Evolutionary conservation across 257 asterid genomes (phyloP).

Genomic region (Striga asiatica): DNA sequence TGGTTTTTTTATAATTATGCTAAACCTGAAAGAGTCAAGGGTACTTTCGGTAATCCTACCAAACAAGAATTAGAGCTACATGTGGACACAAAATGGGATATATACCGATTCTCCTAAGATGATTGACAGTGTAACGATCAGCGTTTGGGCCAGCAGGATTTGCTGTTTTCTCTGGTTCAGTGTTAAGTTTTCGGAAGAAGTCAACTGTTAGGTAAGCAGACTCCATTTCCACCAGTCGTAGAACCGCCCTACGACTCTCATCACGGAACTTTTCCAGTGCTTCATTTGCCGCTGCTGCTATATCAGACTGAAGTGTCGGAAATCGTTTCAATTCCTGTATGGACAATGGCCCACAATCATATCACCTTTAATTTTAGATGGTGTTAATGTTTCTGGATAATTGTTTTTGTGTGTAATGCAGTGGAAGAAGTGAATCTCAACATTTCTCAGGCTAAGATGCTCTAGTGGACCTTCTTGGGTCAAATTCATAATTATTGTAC

Average conservation of each 20-base stretch:
- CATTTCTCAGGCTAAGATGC: no score
- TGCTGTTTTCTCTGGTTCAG: conserved; percentile 65
- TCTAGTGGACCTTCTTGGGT: no score
- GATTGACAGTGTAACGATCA: conserved; percentile 75
- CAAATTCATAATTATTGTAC: no score
- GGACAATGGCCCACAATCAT: background rate
- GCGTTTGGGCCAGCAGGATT: conserved; percentile 31
- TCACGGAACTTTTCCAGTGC: conserved; percentile 93
- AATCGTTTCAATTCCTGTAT: conserved; percentile 82
- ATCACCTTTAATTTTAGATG: background rate
- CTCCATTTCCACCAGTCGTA: conserved; percentile 92
- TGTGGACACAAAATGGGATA: background rate
- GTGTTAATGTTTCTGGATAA: no score
- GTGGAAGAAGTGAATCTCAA: no score
- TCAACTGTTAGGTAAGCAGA: conserved; percentile 92
- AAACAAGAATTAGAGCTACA: background rate
- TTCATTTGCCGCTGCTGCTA: conserved; percentile 91
- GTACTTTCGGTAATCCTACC: no score
- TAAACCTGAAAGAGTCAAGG: no score
- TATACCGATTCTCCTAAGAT: conserved; percentile 66
- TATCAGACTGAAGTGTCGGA: conserved; percentile 83
- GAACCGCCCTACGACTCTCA: conserved; percentile 79
- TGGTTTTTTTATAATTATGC: no score
- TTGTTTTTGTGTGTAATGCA: no score
- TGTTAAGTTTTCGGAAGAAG: conserved; percentile 75